These are phyloP conservation scores for Cyathus olla DNA, from an alignment of 1,284 basidiomycete genomes.

Conservation along the genomic window DNA sequence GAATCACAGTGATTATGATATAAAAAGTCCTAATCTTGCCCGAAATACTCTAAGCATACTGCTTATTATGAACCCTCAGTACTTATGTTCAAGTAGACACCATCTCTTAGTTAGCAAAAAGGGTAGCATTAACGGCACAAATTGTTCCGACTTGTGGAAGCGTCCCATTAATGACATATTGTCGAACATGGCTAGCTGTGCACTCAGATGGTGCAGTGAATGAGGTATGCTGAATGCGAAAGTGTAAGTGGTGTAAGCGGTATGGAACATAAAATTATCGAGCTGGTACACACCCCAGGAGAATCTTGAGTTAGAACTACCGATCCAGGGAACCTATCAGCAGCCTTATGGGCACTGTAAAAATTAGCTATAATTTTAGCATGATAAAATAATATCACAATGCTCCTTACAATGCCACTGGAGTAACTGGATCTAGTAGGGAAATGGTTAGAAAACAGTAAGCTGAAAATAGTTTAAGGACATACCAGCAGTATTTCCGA, in stretches of 20 bases:
- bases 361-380: neutral
- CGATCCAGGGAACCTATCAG: neutral
- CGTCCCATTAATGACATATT: neutral
- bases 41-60: too few species aligned
- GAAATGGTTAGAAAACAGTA: neutral
- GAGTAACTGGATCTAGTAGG: constrained; percentile 52
- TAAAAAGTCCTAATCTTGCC: too few species aligned
- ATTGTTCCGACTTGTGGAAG: neutral
- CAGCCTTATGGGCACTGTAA: neutral
- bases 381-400: neutral
- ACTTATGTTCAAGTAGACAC: too few species aligned
- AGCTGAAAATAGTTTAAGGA: neutral
- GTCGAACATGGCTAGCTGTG: neutral
- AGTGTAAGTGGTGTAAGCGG: neutral
- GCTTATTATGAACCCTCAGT: too few species aligned
- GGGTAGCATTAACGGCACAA: neutral
- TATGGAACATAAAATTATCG: neutral
- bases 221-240: neutral
- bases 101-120: too few species aligned
- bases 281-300: neutral
- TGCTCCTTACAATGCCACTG: constrained; percentile 35
- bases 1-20: too few species aligned
- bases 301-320: neutral
- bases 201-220: neutral
- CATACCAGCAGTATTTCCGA: constrained; percentile 53